Evolutionary conservation across 805 yeast genomes (phyloP), one percentile per base, ranked within the genome.

Genomic region (Yarrowia yakushimensis): DNA sequence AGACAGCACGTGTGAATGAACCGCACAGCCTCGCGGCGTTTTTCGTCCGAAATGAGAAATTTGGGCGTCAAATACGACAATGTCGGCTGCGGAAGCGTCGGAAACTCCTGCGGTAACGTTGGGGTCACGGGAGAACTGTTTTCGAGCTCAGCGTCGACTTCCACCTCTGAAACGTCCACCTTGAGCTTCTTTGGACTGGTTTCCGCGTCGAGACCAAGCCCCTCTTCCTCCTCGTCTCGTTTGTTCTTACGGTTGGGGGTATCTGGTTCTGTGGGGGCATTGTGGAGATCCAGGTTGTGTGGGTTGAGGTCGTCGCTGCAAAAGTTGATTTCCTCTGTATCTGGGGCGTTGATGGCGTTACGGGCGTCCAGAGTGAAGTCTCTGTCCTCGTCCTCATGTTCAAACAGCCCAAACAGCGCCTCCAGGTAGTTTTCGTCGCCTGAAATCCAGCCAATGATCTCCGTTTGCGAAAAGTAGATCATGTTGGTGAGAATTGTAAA

Each of bases 1-100:
- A 83, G 72, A 2, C 88, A 85, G 71, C 90, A 86, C 71, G 93
- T 97, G 72, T 90, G 92, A 1, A 93, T 71, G 73, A 92, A 79
- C 66, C 81, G 80, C 3, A 94, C 85, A 0, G 94, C 97, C 68
- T 90, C 89, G 64, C 88, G 75, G 66, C 79, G 78, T 55, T 74
- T 76, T 50, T 54, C 60, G 25, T 54, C 60, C 1, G 60, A 11
- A 7, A 48, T 31, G 3, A 33, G 42, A n/a, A 17, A 33, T 22
- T 22, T 33, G 1, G 57, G 57, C 15, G 57, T 48, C 31, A 34
- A n/a, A 48, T 48, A 48, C 23, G 52, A 28, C 25, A 45, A 13
- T 1, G 57, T n/a, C 13, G 41, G 57, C 41, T 48, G 39, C 7
- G 57, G 57, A 11, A 48, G 39, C 11, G 20, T 12, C 9, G 39